Conservation (phyloP, 805 yeast genomes). For the Metschnikowia gruessii region DNA sequence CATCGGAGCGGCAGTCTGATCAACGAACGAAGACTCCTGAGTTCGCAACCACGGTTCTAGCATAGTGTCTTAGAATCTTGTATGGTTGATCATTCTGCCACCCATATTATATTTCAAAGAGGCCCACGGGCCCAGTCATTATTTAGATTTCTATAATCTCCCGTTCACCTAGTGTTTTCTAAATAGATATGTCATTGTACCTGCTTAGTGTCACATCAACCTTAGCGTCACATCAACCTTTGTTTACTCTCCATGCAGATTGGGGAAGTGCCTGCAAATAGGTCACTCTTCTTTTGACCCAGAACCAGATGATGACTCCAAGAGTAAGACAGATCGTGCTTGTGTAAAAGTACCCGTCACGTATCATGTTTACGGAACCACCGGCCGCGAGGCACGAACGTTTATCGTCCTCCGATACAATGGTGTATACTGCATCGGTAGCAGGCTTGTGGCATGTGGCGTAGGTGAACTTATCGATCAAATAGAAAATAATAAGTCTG, state of each 20-base stretch:
- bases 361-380: slow-evolving; percentile 52
- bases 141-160: no score
- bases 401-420: slow-evolving; percentile 37
- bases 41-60: background rate
- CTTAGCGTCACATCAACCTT: background rate
- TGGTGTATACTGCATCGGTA: background rate
- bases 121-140: no score
- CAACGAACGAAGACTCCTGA: slow-evolving; percentile 3
- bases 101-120: no score
- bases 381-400: slow-evolving; percentile 49
- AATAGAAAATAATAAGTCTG: slow-evolving; percentile 66
- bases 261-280: slow-evolving; percentile 70
- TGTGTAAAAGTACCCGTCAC: slow-evolving; percentile 84
- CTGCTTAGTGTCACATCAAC: background rate
- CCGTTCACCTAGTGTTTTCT: no score
- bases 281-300: slow-evolving; percentile 61
- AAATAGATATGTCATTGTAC: background rate
- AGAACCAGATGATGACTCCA: slow-evolving; percentile 65
- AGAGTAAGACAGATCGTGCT: slow-evolving; percentile 66
- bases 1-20: slow-evolving; percentile 13
- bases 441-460: slow-evolving; percentile 51
- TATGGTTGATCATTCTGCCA: no score
- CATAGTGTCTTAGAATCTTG: no score
- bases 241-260: slow-evolving; percentile 68
- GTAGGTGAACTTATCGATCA: slow-evolving; percentile 76